A percentile compares a stretch with the other conserved stretches of the same genome.
phyloP scores from a whole-genome alignment of 208 protist genomes.

The Crithidia fasciculata region DNA sequence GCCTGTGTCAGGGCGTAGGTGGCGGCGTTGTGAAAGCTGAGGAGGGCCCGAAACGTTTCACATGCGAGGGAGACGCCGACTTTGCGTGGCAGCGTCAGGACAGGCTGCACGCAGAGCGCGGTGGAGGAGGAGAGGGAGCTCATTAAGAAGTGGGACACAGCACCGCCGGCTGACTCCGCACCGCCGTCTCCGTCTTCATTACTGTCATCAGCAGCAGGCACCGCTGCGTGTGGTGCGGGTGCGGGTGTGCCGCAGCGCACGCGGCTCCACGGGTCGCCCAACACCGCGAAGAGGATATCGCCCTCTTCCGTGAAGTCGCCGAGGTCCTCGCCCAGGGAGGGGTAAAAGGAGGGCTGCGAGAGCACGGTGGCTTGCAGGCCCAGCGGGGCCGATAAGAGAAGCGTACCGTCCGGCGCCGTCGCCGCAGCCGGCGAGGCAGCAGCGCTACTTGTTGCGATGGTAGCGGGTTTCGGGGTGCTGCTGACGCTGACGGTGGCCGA shows the following conservation, averaged over 20 bases:
- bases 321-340: constrained; percentile 36
- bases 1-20: constrained; percentile 49
- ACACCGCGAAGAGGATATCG: constrained; percentile 74
- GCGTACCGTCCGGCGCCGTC: constrained; percentile 35
- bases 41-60: constrained; percentile 66
- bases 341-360: constrained; percentile 47
- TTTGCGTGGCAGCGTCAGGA: constrained; percentile 54
- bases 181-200: too few relatives aligned
- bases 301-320: constrained; percentile 56
- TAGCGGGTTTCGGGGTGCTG: constrained; percentile 6
- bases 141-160: background rate
- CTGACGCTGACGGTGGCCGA: background rate
- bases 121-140: constrained; percentile 19
- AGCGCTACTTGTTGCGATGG: background rate
- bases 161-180: too few relatives aligned
- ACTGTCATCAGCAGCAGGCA: too few relatives aligned
- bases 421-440: background rate
- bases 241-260: background rate
- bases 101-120: constrained; percentile 43
- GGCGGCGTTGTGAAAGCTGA: constrained; percentile 75
- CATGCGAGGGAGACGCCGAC: constrained; percentile 57
- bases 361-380: constrained; percentile 61
- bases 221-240: too few relatives aligned
- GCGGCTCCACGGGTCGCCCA: constrained; percentile 33
- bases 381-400: constrained; percentile 56